Base-by-base conservation (phyloP, 257 asterid species). In the Plantago ovata region DNA sequence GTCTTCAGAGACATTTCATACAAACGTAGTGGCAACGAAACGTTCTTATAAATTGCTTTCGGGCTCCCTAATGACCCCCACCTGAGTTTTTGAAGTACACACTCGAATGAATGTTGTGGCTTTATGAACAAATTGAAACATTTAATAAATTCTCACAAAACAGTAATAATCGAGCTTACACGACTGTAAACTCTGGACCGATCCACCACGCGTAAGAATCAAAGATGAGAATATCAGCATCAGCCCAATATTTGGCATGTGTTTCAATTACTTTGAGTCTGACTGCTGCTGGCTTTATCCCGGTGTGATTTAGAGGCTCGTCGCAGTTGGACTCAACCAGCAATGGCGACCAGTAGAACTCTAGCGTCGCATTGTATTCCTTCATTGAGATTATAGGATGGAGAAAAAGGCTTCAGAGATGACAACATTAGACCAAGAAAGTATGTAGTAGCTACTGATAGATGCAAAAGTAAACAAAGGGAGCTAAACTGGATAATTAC, bases 311-410 rank as follows among this genome's bases (percentile, higher is more conserved):
- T 19, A 28, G 20, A 4, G 85, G 84, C 32, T 85, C 76, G n/a
- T 92, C 98, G 3, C 82, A 79, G 61, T 92, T 85, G 0, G 97
- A 88, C 66, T 92, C 98, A 15, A 88, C 87, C 5, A 88, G 77
- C 65, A 88, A 61, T 4, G 96, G 98, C 0, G 94, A 80, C 98
- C 98, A 92, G 38, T 87, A 91, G 65, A 83, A 83, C 38, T 75
- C 88, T 10, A 92, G 79, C 3, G 95, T 68, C 0, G 85, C 85
- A 61, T 92, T 85, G 70, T 80, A 82, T 45, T 80, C 96, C 97
- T 92, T 50, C 57, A 68, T 54, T 41, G 14, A 13, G 11, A 10
- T 28, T 28, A 54, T 16, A 12, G 32, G 13, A 15, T 7, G 19
- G 9, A 16, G 0, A 36, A 28, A 32, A n/a, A 33, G 33, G 60